Conservation (phyloP, 1,284 basidiomycete genomes). For the Athelia psychrophila region DNA sequence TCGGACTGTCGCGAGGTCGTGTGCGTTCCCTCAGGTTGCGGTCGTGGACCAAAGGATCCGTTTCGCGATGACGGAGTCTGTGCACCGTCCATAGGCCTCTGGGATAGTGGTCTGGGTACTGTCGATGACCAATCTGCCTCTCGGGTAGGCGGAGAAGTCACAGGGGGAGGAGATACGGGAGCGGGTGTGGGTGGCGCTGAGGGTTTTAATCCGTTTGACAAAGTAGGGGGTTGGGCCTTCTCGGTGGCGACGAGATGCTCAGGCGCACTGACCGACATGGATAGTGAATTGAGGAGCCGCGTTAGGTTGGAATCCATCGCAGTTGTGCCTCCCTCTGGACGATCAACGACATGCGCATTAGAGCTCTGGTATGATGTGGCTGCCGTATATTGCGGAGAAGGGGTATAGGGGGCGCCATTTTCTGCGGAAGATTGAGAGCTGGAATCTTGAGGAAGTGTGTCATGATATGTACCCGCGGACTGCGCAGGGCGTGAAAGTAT, state of each 20-base stretch:
- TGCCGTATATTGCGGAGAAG: conserved; percentile 52
- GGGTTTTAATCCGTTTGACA: conserved; percentile 4
- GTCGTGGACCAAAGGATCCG: not conserved
- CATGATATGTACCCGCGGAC: conserved; percentile 11
- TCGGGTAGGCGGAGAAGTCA: not conserved
- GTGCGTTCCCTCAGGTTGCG: not conserved
- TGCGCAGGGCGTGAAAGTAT: conserved; percentile 8
- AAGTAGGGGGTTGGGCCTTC: not conserved
- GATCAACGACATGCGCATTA: not conserved
- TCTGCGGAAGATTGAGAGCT: conserved; percentile 66
- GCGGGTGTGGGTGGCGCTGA: conserved; percentile 15
- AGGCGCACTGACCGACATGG: conserved; percentile 50
- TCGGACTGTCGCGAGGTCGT: not conserved
- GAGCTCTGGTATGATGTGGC: too few species aligned
- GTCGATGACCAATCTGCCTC: not conserved
- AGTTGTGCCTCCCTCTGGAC: conserved; percentile 17
- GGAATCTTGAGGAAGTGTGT: conserved; percentile 48
- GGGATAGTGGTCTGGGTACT: not conserved
- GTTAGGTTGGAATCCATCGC: conserved; percentile 68
- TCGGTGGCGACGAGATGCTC: conserved; percentile 15
- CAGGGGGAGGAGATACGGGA: not conserved
- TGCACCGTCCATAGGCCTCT: not conserved
- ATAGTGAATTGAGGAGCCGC: conserved; percentile 58
- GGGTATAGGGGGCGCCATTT: conserved; percentile 59
- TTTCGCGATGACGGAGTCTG: not conserved